Conservation (phyloP, 2,329 filamentous ascomycete genomes). For the Aspergillus amoenus region DNA sequence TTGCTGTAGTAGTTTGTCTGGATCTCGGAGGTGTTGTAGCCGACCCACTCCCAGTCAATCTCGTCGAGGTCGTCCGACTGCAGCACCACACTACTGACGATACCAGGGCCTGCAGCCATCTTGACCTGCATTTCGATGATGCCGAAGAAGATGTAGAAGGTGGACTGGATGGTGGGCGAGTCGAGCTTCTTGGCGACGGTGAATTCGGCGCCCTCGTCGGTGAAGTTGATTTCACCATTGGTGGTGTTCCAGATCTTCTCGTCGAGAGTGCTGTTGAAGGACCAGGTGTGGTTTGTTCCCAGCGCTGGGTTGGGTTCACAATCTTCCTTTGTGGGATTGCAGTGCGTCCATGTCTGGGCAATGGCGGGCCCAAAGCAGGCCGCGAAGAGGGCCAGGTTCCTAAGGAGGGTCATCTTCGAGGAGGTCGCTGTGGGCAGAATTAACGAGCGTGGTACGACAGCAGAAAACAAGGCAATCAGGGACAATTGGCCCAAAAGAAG, state of each 20-base stretch:
- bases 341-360: slow-evolving; percentile 75
- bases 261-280: slow-evolving; percentile 64
- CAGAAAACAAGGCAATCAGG: background rate
- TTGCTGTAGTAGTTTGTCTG: slow-evolving; percentile 98
- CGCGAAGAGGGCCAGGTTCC: slow-evolving; percentile 27
- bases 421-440: background rate
- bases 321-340: slow-evolving; percentile 70
- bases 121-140: slow-evolving; percentile 76
- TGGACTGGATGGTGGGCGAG: slow-evolving; percentile 74
- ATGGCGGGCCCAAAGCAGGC: slow-evolving; percentile 29
- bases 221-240: slow-evolving; percentile 64
- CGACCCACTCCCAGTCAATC: slow-evolving; percentile 66
- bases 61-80: slow-evolving; percentile 83
- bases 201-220: slow-evolving; percentile 66
- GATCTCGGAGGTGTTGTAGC: slow-evolving; percentile 37
- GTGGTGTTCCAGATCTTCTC: slow-evolving; percentile 66
- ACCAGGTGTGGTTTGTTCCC: slow-evolving; percentile 58
- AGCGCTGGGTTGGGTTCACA: slow-evolving; percentile 74
- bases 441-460: background rate
- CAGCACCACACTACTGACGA: slow-evolving; percentile 80
- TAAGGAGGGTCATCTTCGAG: slow-evolving; percentile 26
- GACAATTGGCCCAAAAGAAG: slow-evolving; percentile 16
- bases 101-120: slow-evolving; percentile 70
- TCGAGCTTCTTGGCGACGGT: slow-evolving; percentile 69
- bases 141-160: slow-evolving; percentile 85